These are phyloP conservation scores for Leptographium wingfieldii DNA, from an alignment of 2,329 filamentous ascomycete species.

Conservation along the genomic window DNA sequence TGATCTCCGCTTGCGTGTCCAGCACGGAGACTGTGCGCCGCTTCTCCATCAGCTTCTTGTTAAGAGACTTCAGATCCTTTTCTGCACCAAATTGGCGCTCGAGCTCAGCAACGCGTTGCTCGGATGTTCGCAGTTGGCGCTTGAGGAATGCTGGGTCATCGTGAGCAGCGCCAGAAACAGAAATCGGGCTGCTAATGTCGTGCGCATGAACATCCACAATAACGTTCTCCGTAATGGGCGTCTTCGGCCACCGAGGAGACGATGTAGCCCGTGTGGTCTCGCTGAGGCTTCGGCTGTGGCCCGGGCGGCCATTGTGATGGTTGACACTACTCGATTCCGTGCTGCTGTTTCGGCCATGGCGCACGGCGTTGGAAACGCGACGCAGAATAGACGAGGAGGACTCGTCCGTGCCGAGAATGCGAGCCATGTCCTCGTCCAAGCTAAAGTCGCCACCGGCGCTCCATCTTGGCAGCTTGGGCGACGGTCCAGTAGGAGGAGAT, in stretches of 20 bases:
- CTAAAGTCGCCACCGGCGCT: conserved; percentile 79
- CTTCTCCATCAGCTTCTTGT: conserved; percentile 82
- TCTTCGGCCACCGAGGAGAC: conserved; percentile 59
- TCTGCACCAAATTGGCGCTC: conserved; percentile 61
- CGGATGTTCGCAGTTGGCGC: conserved; percentile 66
- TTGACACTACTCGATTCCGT: conserved; percentile 38
- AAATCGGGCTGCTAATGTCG: conserved; percentile 62
- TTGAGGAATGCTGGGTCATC: conserved; percentile 57
- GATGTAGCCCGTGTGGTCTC: conserved; percentile 52
- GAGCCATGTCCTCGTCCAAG: conserved; percentile 90
- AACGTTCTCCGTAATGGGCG: conserved; percentile 46
- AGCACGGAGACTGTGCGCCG: conserved; percentile 89
- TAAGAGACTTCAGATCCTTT: conserved; percentile 59
- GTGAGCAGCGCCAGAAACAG: conserved; percentile 40
- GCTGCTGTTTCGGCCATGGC: conserved; percentile 83
- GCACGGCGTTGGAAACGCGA: conserved; percentile 84
- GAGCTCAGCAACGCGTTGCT: conserved; percentile 76
- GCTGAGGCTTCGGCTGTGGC: conserved; percentile 50
- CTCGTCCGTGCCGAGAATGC: conserved; percentile 71
- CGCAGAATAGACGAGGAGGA: conserved; percentile 68
- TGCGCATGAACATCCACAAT: conserved; percentile 31
- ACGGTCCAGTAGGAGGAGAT: conserved; percentile 32
- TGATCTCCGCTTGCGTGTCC: conserved; percentile 89
- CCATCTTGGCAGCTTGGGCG: conserved; percentile 58
- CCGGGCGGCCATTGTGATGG: conserved; percentile 18